A percentile compares a stretch with the other conserved stretches of the same genome.
Evolutionary conservation across 139 green algal species (phyloP).

Genomic region (Chlamydomonas asymmetrica): DNA sequence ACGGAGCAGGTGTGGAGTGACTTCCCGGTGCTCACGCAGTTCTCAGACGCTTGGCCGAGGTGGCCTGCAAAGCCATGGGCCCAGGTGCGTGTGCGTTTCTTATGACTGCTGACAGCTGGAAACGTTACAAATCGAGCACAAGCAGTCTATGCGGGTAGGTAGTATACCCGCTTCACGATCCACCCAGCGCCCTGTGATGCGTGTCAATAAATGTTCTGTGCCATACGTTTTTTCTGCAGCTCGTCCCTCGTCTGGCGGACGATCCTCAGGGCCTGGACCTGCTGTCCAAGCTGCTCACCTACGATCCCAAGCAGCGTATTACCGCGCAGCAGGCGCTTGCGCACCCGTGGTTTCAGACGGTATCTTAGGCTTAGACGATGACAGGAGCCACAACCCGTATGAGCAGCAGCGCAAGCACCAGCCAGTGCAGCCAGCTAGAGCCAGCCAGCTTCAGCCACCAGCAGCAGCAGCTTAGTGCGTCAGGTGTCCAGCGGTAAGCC

Average conservation of each 20-base stretch:
- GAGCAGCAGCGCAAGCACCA: not conserved
- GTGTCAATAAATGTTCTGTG: not conserved
- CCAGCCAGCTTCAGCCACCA: not conserved
- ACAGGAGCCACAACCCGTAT: too few species aligned
- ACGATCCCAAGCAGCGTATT: conserved; percentile 60
- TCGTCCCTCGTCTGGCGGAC: conserved; percentile 35
- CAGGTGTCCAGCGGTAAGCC: not conserved
- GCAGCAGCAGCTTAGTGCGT: not conserved
- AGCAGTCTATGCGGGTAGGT: not conserved
- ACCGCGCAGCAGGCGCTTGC: conserved; percentile 63
- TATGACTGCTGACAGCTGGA: too few species aligned
- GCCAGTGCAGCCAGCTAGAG: not conserved
- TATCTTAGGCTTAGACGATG: too few species aligned
- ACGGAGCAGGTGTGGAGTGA: conserved; percentile 57
- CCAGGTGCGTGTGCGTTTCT: conserved; percentile 35
- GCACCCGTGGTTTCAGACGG: conserved; percentile 83
- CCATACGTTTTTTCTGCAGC: conserved; percentile 4
- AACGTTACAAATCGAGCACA: too few species aligned
- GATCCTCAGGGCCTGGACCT: conserved; percentile 44
- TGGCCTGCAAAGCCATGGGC: conserved; percentile 53
- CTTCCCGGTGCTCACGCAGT: conserved; percentile 64
- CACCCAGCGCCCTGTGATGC: not conserved
- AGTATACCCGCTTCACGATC: not conserved
- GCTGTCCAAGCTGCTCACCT: conserved; percentile 52
- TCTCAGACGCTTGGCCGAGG: conserved; percentile 70